phyloP scores from a whole-genome alignment of 2,329 filamentous ascomycete species.

The Aspergillus cejpii region DNA sequence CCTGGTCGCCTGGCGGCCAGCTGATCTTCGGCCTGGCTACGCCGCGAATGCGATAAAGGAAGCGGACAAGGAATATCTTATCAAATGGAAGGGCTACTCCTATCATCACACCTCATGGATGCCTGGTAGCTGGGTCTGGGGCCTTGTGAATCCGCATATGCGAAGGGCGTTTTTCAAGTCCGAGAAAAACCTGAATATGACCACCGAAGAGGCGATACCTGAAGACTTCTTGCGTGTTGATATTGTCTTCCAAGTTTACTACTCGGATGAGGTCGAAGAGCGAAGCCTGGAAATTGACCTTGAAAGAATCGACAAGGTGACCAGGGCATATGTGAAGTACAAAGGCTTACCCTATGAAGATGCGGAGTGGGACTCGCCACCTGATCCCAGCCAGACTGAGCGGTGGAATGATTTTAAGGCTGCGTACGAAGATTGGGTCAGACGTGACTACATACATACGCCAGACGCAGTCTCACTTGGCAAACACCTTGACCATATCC shows the following conservation, averaged over 20 bases:
- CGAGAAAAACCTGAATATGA: constrained; percentile 55
- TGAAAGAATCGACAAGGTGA: constrained; percentile 63
- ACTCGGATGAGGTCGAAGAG: constrained; percentile 50
- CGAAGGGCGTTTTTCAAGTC: constrained; percentile 70
- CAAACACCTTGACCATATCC: constrained; percentile 61
- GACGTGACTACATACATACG: constrained; percentile 65
- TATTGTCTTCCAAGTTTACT: constrained; percentile 78
- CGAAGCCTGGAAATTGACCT: constrained; percentile 64
- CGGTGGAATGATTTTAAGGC: constrained; percentile 72
- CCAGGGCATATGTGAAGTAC: constrained; percentile 77
- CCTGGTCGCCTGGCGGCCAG: constrained; percentile 84
- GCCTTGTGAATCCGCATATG: constrained; percentile 57
- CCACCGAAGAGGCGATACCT: constrained; percentile 70
- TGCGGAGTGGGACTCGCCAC: constrained; percentile 80
- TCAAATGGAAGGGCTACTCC: constrained; percentile 78
- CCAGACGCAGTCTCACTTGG: constrained; percentile 52
- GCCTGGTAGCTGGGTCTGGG: constrained; percentile 82
- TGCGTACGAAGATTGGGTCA: constrained; percentile 81
- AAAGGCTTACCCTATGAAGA: constrained; percentile 89
- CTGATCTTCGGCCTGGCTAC: constrained; percentile 50
- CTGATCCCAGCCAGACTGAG: constrained; percentile 52
- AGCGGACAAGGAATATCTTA: constrained; percentile 80
- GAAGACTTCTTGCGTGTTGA: constrained; percentile 81
- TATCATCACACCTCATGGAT: constrained; percentile 83
- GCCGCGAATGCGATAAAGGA: constrained; percentile 55